Base-by-base conservation (phyloP, 2,329 filamentous ascomycete species). In the Xylaria sp. region DNA sequence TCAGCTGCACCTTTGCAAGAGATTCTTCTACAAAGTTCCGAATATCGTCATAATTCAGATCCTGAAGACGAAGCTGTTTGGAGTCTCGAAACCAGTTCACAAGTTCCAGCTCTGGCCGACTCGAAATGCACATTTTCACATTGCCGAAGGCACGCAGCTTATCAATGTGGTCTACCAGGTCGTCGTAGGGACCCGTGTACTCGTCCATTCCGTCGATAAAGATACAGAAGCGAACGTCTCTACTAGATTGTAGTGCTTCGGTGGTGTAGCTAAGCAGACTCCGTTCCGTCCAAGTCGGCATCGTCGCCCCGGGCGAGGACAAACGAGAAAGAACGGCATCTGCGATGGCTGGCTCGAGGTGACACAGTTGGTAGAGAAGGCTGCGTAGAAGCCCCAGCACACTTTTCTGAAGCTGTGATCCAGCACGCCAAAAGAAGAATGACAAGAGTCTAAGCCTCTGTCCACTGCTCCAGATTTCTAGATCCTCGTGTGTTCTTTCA, bases 381-480 rank as follows among this genome's bases (percentile, higher is more conserved):
- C 60, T 62, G 25, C 70, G 68, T 9, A 72, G 28, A 15, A 72
- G 68, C 0, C 70, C 70, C 3, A 61, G 13, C 10, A 69, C 23
- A 15, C 65, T 69, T 7, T 69, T 65, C 32, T 70, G 70, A 13
- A 72, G 37, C 8, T 20, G 6, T 2, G 62, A 55, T 13, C 68
- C 70, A 9, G 70, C 61, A 46, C 69, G 65, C 70, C 70, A 69
- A 32, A 72, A 72, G 63, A 72, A 72, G 65, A 71, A 72, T 6
- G 68, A 66, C 6, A 71, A 12, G 44, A 66, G 7, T 6, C n/a
- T n/a, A 5, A 72, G 65, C 5, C 52, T 44, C 7, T 54, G 2
- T 3, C 58, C 32, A 20, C 28, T 13, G 10, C 60, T 48, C 70
- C 70, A 72, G 1, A 25, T 10, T 2, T 48, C 3, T 4, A 71